Base-by-base conservation (phyloP, 352 stramenopile species). In the Phytophthora pistaciae region DNA sequence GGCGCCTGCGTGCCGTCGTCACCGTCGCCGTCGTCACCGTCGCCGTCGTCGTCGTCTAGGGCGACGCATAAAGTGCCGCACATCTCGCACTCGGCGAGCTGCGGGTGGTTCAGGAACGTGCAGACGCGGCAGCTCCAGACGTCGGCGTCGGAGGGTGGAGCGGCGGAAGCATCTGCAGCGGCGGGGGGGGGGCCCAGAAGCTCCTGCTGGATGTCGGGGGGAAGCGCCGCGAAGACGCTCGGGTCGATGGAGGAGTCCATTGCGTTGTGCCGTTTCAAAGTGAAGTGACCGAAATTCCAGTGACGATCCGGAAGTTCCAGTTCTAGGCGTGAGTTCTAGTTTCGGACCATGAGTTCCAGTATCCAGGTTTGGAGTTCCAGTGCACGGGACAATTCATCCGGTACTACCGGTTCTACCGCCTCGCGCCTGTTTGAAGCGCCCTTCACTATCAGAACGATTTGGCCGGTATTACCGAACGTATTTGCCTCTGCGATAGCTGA, bases 71-170 rank as follows among this genome's bases (percentile, higher is more conserved):
- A 55, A 1, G 79, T 80, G 20, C 92, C 87, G 48, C 87, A 94
- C 58, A 96, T 89, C 68, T 96, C 87, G 57, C 85, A 94, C 59
- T 88, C 80, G 1, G 59, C 42, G 23, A 95, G 63, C 60, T 92
- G 60, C 3, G 83, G 78, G 38, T 96, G 90, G 69, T 96, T 96
- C 4, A 78, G 73, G 60, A 95, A 96, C 31, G 90, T 94, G 55
- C 90, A 96, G 66, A 91, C 86, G 52, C 77, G 77, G 53, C 90
- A 96, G 14, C 58, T 74, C 90, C 90, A 96, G 20, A 64, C 60
- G 36, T 13, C 36, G 36, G 36, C 58, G 11, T 13, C 33, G 33
- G 36, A 18, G 36, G 36, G 36, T 42, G 36, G 2, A 16, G 11
- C 36, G 36, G 11, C 36, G 27, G 27, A 29, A 18, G 36, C 36